Evolutionary conservation across 1,284 basidiomycete genomes (phyloP), one percentile per base, ranked within the genome.

Genomic region (Cystobasidium pallidum): DNA sequence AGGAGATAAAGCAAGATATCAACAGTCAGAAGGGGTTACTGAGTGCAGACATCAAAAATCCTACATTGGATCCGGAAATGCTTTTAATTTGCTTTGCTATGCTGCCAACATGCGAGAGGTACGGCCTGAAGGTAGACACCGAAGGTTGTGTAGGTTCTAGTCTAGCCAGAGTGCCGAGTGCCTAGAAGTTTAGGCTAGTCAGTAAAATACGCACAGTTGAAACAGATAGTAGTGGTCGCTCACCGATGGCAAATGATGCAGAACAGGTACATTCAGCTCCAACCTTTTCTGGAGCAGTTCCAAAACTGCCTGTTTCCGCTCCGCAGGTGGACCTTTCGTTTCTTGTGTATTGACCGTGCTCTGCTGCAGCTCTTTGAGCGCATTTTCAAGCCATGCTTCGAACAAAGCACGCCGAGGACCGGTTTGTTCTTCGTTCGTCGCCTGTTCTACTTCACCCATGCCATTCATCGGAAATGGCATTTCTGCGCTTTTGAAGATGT

Each of bases 381-480:
- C 45, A 34, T 66, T n/a, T 17, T 65, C 70, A 4, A 54, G 36
- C 70, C 70, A 72, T 26, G 62, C 62, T 28, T 72, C 62, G 28
- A 72, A 66, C 19, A 72, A 57, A 21, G 70, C 70, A 26, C 63
- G 47, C 34, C 47, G 28, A 58, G 70, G 36, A 17, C 70, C 70
- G 17, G 3, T 30, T 7, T 30, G 13, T 57, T 72, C 70, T 54
- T 21, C 32, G 3, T 21, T 41, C 49, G n/a, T 24, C 13, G 28
- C 28, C n/a, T 32, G 47, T 21, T 64, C 43, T 49, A 64, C 62
- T 45, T 64, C 45, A 32, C 51, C 62, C 24, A 2, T 51, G 3
- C 49, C 49, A 34, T 57, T 36, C 47, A 64, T 21, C 1, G 62
- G 45, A 64, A 64, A 36, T n/a, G 62, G 62, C 47, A 41, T 32